Evolutionary conservation across 1,139 yeast species (phyloP), one percentile per base, ranked within the genome.

Genomic region (Suzukiozyma palmioleophila): DNA sequence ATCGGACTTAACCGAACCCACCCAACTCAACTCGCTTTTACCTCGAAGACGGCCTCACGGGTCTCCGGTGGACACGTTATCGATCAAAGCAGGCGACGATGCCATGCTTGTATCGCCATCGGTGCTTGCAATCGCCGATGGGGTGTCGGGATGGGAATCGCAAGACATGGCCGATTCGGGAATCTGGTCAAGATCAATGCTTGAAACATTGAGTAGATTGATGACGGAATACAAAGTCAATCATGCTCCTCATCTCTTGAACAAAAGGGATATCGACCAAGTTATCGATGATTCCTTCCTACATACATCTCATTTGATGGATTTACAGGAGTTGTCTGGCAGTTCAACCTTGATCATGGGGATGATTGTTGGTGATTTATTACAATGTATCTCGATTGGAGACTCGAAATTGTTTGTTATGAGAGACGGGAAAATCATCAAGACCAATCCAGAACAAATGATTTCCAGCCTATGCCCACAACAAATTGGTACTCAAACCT

Each of bases 71-170:
- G 81, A 75, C 45, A 76, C 82, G 0, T 55, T 76, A 6, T 71
- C 78, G 9, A 66, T 77, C 33, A 72, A 72, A 46, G 77, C 77
- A 9, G 83, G 83, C 1, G 84, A 78, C 46, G 84, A 78, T 51
- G 80, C 83, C n/a, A 74, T 77, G 76, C 59, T 78, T 35, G 75
- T 75, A 3, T 73, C 81, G 3, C 78, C 81, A 1, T 66, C 76
- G 7, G 69, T 77, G 24, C 50, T 78, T 39, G 83, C 79, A 1
- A 69, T 78, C 8, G 83, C 84, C 2, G 84, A 78, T 52, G 84
- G 84, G 0, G 81, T 78, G 8, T 70, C 78, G 24, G 81, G 81
- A 2, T 78, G 83, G 83, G 76, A 74, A 60, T 57, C 69, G 48
- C 62, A 74, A 56, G 26, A 32, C 26, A 38, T 39, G 29, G 43